These are phyloP conservation scores for Rhodofomes roseus DNA, from an alignment of 1,284 basidiomycete genomes.

Conservation along the genomic window DNA sequence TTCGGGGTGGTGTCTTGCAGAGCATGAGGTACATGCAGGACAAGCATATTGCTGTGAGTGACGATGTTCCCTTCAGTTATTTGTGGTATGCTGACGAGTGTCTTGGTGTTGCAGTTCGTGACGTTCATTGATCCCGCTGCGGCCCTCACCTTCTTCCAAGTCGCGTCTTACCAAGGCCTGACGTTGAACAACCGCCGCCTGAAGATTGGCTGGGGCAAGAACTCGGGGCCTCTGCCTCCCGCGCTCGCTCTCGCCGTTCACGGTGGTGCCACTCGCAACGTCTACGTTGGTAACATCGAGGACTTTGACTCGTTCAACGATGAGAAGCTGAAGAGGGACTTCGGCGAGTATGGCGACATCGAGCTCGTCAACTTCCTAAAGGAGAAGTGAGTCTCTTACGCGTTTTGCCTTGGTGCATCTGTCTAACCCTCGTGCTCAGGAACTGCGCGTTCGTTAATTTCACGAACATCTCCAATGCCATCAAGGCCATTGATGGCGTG, in stretches of 20 bases:
- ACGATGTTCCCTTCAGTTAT: constrained; percentile 1
- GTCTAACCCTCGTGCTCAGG: constrained; percentile 36
- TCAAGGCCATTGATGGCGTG: constrained; percentile 92
- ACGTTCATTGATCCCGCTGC: constrained; percentile 88
- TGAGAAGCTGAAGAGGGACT: constrained; percentile 84
- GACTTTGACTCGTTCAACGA: constrained; percentile 88
- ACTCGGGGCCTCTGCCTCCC: constrained; percentile 80
- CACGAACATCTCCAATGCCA: constrained; percentile 87
- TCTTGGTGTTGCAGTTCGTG: constrained; percentile 58
- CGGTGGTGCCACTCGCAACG: constrained; percentile 88
- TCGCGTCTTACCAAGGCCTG: constrained; percentile 83
- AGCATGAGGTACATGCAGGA: constrained; percentile 90
- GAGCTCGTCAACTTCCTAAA: constrained; percentile 94
- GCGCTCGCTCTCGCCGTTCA: constrained; percentile 84
- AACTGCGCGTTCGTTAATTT: constrained; percentile 96
- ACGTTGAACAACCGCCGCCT: constrained; percentile 87
- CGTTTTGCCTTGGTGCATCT: not conserved
- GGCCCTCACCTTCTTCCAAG: constrained; percentile 89
- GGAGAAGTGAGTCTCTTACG: constrained; percentile 68
- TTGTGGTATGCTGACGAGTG: not conserved
- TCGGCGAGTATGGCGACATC: constrained; percentile 90
- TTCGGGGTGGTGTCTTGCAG: constrained; percentile 89
- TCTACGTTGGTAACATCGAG: constrained; percentile 91
- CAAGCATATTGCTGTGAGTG: constrained; percentile 86
- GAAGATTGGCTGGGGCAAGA: constrained; percentile 96